Base-by-base conservation (phyloP, 148 eudicot genomes). In the Amaranthus hypochondriacus region DNA sequence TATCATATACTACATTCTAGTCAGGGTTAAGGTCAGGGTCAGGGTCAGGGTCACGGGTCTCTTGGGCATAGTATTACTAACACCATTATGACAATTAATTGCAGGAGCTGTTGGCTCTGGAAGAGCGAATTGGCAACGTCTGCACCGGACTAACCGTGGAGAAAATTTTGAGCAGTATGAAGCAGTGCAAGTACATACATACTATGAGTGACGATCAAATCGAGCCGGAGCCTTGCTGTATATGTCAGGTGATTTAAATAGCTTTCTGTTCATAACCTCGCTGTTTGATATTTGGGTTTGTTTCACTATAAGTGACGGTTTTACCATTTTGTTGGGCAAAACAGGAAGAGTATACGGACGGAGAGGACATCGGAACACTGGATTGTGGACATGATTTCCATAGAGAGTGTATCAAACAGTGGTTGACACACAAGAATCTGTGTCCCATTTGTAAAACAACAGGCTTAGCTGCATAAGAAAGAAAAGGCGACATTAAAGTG, bases 361-460 rank as follows among this genome's bases (percentile, higher is more conserved):
- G 92, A 18, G 93, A 92, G 48, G 89, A 84, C 80, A 74, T 92
- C 28, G 97, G 97, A 77, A 77, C 79, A 3, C 83, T 92, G 70
- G 98, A 94, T 48, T 94, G 98, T 53, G 97, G 96, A 64, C 97
- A 95, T 77, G 89, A 86, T 59, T 95, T 90, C 70, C 98, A 95
- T 69, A 66, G 56, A 5, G 84, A 76, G n/a, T 95, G 98, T 76
- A 83, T 95, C 13, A 92, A 92, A 78, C 88, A 95, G 78, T 95
- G 98, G 98, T 86, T 95, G 48, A 68, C 76, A 58, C 97, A 85
- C 73, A 95, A 95, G 82, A 95, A 95, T 62, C 48, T 84, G 76
- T 95, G 99, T 82, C 99, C 99, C 51, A 92, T 95, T 74, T 95
- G 99, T 83, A 95, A 95, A 83, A 87, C 90, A 66, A 85, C 96